Evolutionary conservation across 2,329 filamentous ascomycete species (phyloP).

Genomic region (Fusarium sp.): DNA sequence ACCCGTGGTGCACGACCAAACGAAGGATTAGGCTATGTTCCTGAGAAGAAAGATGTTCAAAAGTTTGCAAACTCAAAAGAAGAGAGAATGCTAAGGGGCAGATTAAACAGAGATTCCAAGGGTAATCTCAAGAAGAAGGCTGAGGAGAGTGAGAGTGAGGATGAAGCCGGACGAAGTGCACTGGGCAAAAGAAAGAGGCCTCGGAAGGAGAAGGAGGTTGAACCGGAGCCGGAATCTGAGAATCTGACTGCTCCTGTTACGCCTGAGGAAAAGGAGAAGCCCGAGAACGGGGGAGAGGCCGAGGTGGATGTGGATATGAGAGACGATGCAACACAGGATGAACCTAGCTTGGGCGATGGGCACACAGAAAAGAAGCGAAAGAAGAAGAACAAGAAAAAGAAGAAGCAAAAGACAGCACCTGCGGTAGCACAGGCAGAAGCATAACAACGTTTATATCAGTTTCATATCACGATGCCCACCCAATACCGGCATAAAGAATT

Average conservation of each 20-base stretch:
- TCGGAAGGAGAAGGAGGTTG: slow-evolving; percentile 24
- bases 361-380: slow-evolving; percentile 33
- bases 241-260: background rate
- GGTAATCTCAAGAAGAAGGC: slow-evolving; percentile 16
- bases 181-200: slow-evolving; percentile 51
- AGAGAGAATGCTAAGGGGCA: slow-evolving; percentile 46
- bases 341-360: background rate
- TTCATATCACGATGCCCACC: slow-evolving; percentile 22
- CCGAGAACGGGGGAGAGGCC: background rate
- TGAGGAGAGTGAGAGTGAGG: slow-evolving; percentile 48
- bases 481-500: background rate
- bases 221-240: background rate
- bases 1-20: slow-evolving; percentile 43
- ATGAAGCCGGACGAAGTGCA: slow-evolving; percentile 50
- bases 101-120: slow-evolving; percentile 41
- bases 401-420: slow-evolving; percentile 41
- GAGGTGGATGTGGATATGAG: slow-evolving; percentile 38
- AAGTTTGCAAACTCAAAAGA: slow-evolving; percentile 38
- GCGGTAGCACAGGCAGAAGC: slow-evolving; percentile 8
- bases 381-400: slow-evolving; percentile 40
- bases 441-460: background rate
- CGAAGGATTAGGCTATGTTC: slow-evolving; percentile 54
- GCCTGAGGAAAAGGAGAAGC: background rate
- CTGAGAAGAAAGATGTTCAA: slow-evolving; percentile 37
- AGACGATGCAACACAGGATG: slow-evolving; percentile 28